phyloP scores from a whole-genome alignment of 441 rosid species.

The Erysimum pusillum region DNA sequence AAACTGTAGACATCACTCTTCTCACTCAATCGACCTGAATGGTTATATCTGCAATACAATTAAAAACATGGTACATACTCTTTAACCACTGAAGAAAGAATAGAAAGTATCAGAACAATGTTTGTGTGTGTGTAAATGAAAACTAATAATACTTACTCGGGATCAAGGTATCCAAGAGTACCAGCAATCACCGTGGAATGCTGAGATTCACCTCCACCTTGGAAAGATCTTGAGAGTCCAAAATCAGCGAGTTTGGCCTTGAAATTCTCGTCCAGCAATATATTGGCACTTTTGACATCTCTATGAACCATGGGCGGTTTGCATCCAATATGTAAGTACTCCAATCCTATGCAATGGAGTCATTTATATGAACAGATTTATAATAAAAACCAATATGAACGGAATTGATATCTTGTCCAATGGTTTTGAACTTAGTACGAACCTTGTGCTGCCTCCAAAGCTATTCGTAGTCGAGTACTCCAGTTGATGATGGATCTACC shows the following conservation, averaged over 20 bases:
- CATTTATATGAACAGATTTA: too few relatives aligned
- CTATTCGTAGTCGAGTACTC: conserved; percentile 41
- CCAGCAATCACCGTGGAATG: conserved; percentile 46
- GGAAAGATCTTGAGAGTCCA: conserved; percentile 50
- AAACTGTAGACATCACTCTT: conserved; percentile 11
- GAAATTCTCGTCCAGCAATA: conserved; percentile 44
- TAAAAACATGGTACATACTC: too few relatives aligned
- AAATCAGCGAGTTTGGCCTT: conserved; percentile 57
- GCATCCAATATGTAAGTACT: conserved; percentile 27
- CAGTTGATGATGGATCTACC: conserved; percentile 3
- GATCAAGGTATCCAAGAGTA: conserved; percentile 54
- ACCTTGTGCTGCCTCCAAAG: conserved; percentile 55
- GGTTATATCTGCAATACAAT: too few relatives aligned
- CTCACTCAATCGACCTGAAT: too few relatives aligned
- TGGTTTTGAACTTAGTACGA: not conserved
- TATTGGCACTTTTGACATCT: conserved; percentile 52
- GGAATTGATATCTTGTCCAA: not conserved
- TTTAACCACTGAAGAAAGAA: not conserved
- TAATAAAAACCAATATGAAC: too few relatives aligned
- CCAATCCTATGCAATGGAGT: too few relatives aligned
- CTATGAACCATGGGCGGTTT: conserved; percentile 52
- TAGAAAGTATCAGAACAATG: not conserved
- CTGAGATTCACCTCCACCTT: conserved; percentile 35
- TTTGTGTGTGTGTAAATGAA: not conserved
- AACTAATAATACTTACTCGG: conserved; percentile 45